These are phyloP conservation scores for Astraeus odoratus DNA, from an alignment of 768 basidiomycete species.

Conservation along the genomic window DNA sequence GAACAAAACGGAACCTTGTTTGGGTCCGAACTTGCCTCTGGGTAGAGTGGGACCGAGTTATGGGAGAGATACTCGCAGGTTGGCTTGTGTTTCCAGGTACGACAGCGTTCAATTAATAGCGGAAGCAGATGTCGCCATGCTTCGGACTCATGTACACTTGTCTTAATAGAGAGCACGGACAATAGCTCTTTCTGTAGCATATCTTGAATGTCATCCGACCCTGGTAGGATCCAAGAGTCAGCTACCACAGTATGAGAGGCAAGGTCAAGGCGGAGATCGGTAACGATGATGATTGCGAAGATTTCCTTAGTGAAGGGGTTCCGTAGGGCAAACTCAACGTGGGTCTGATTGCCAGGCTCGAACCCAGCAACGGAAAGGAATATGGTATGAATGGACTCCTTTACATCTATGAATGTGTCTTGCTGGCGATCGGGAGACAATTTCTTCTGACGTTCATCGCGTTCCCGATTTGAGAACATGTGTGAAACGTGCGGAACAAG, in stretches of 20 bases:
- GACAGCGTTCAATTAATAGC: constrained; percentile 44
- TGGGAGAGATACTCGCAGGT: constrained; percentile 42
- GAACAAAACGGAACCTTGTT: constrained; percentile 40
- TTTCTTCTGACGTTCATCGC: constrained; percentile 1
- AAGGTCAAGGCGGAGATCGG: constrained; percentile 40
- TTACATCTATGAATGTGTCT: constrained; percentile 26
- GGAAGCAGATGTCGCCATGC: constrained; percentile 51
- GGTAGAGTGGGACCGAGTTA: constrained; percentile 30
- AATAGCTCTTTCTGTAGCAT: constrained; percentile 7
- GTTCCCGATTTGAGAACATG: constrained; percentile 29
- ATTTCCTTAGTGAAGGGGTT: constrained; percentile 8
- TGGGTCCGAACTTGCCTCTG: constrained; percentile 25
- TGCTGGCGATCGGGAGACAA: neutral
- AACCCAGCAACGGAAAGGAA: constrained; percentile 22
- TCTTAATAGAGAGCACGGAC: constrained; percentile 9
- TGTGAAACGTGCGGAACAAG: constrained; percentile 25
- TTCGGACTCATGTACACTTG: constrained; percentile 12
- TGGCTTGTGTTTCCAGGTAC: constrained; percentile 41
- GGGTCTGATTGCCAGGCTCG: constrained; percentile 3
- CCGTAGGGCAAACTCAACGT: constrained; percentile 15
- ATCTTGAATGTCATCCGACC: constrained; percentile 13
- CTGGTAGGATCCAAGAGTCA: constrained; percentile 41
- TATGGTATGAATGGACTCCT: constrained; percentile 27
- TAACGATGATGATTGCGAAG: constrained; percentile 41
- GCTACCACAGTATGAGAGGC: constrained; percentile 44